Evolutionary conservation across 805 yeast genomes (phyloP).

Genomic region (Blastobotrys chiropterorum): DNA sequence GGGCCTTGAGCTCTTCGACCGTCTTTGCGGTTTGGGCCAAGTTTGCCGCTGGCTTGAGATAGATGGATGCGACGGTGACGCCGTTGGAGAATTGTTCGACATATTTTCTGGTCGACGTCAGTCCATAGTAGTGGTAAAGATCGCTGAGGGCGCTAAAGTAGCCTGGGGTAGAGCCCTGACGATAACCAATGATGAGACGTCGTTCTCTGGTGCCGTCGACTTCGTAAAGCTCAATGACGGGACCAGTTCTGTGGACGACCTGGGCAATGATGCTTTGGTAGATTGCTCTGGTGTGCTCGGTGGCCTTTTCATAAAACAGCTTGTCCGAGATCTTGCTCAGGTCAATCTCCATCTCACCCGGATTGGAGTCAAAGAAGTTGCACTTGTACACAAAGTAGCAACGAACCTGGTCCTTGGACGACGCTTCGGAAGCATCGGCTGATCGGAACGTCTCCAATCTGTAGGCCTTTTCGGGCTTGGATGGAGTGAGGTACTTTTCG

Average conservation of each 20-base stretch:
- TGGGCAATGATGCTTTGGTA: conserved; percentile 67
- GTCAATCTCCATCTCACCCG: conserved; percentile 39
- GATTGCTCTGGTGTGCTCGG: conserved; percentile 69
- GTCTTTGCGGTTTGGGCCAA: conserved; percentile 31
- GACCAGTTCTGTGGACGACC: conserved; percentile 76
- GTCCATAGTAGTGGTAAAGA: conserved; percentile 81
- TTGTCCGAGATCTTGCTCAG: conserved; percentile 69
- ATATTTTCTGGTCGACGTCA: conserved; percentile 80
- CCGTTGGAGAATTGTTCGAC: conserved; percentile 93
- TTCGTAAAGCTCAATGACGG: conserved; percentile 83
- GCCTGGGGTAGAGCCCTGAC: conserved; percentile 75
- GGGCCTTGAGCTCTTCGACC: conserved; percentile 25
- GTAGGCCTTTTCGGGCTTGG: conserved; percentile 39
- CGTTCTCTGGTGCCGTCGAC: conserved; percentile 76
- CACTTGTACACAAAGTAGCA: conserved; percentile 84
- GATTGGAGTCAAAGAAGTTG: conserved; percentile 36
- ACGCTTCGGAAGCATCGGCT: conserved; percentile 8
- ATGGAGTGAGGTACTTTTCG: conserved; percentile 54
- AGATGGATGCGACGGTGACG: conserved; percentile 77
- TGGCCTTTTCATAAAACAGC: conserved; percentile 70
- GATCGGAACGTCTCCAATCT: conserved; percentile 78
- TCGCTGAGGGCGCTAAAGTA: conserved; percentile 83
- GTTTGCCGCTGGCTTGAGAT: conserved; percentile 60
- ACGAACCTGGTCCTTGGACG: conserved; percentile 42
- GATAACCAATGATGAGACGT: conserved; percentile 82